phyloP scores from a whole-genome alignment of 345 rosid genomes.

The Populus ilicifolia region DNA sequence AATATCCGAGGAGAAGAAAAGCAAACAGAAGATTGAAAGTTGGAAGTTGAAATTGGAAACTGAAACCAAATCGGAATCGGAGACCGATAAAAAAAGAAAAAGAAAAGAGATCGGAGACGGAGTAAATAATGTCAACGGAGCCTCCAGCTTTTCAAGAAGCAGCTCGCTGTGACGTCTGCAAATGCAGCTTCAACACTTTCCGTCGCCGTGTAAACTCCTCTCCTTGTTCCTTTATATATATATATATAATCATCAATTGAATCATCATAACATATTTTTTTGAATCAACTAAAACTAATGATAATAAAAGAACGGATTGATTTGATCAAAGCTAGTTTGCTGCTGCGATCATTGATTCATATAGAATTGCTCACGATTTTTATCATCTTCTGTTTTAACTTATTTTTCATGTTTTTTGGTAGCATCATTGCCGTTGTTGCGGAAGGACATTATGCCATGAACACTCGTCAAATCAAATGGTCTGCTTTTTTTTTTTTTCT shows the following conservation, averaged over 20 bases:
- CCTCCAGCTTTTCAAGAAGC: constrained; percentile 73
- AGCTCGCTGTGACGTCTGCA: constrained; percentile 66
- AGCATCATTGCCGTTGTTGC: constrained; percentile 83
- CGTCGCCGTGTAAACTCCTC: constrained; percentile 49
- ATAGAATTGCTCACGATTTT: not conserved
- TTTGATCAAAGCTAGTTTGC: not conserved
- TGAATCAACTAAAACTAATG: not conserved
- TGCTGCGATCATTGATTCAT: not conserved
- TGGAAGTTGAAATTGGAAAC: not conserved
- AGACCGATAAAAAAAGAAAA: not conserved
- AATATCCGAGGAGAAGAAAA: not conserved
- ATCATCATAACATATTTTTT: too few relatives aligned
- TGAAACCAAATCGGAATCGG: not conserved
- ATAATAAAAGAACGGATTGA: not conserved
- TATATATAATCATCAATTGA: not conserved
- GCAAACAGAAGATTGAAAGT: not conserved
- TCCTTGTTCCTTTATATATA: not conserved
- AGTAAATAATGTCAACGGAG: constrained; percentile 42
- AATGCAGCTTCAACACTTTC: constrained; percentile 76
- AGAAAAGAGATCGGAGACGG: not conserved
- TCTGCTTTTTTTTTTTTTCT: constrained; percentile 8
- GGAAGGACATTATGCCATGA: constrained; percentile 70
- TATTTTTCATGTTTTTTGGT: constrained; percentile 13
- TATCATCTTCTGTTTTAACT: not conserved
- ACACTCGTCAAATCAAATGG: constrained; percentile 75